phyloP scores from a whole-genome alignment of 768 basidiomycete species.

The Hortiboletus campestris region DNA sequence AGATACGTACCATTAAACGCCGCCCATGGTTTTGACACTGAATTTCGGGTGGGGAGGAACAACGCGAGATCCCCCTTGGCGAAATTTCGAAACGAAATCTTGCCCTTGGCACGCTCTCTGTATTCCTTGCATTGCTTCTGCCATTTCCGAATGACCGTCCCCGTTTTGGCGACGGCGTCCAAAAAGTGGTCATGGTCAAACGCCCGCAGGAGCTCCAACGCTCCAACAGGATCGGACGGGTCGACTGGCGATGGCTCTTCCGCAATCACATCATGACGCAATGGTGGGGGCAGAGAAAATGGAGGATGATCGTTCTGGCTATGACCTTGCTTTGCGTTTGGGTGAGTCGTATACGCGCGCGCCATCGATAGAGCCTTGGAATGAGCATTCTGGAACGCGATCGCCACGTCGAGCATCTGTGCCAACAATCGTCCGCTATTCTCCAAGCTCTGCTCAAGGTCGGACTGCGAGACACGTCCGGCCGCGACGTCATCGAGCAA shows the following conservation, averaged over 20 bases:
- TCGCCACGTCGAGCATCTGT: constrained; percentile 77
- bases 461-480: constrained; percentile 65
- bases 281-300: constrained; percentile 44
- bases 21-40: constrained; percentile 92
- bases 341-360: constrained; percentile 54
- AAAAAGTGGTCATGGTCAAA: constrained; percentile 86
- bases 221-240: constrained; percentile 68
- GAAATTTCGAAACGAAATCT: constrained; percentile 96
- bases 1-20: constrained; percentile 85
- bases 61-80: constrained; percentile 92
- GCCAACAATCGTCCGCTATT: constrained; percentile 68
- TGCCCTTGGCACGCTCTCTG: constrained; percentile 91
- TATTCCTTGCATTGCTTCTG: constrained; percentile 97
- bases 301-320: constrained; percentile 22
- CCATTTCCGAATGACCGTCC: constrained; percentile 92
- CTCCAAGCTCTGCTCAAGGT: constrained; percentile 66
- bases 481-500: constrained; percentile 72
- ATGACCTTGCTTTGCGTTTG: constrained; percentile 47
- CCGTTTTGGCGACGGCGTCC: constrained; percentile 77
- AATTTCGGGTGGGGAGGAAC: constrained; percentile 94
- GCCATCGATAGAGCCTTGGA: constrained; percentile 65
- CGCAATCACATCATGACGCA: constrained; percentile 49
- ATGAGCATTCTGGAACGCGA: constrained; percentile 75
- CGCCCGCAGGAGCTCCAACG: constrained; percentile 64
- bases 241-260: constrained; percentile 75